Conservation (phyloP, 352 stramenopile genomes). For the Hyaloperonospora brassicae region DNA sequence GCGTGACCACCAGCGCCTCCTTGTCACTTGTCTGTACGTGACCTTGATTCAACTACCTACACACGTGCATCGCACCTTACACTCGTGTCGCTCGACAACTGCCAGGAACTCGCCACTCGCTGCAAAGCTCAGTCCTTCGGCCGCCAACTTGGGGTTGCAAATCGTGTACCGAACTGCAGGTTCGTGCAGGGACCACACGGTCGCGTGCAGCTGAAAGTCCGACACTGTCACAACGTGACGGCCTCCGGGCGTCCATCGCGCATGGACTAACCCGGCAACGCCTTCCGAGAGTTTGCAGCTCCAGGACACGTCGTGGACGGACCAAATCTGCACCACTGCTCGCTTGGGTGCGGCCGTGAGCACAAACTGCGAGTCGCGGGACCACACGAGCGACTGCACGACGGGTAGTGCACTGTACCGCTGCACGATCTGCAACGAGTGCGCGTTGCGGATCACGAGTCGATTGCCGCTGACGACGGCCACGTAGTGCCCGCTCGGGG, state of each 20-base stretch:
- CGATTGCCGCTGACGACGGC: slow-evolving; percentile 44
- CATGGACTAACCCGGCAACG: slow-evolving; percentile 48
- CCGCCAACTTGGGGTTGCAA: slow-evolving; percentile 56
- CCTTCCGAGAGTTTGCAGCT: slow-evolving; percentile 72
- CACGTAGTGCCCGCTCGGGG: slow-evolving; percentile 48
- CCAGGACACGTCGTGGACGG: slow-evolving; percentile 52
- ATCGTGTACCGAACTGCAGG: slow-evolving; percentile 48
- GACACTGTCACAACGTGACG: slow-evolving; percentile 70
- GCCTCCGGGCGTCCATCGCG: slow-evolving; percentile 49
- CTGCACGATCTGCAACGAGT: slow-evolving; percentile 53
- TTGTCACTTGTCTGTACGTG: neutral
- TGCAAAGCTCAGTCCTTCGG: slow-evolving; percentile 61
- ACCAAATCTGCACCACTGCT: slow-evolving; percentile 64
- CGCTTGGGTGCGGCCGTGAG: slow-evolving; percentile 58
- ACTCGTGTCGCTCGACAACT: slow-evolving; percentile 64
- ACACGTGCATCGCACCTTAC: slow-evolving; percentile 38
- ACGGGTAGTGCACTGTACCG: slow-evolving; percentile 48
- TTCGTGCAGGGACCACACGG: slow-evolving; percentile 71
- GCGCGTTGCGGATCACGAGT: slow-evolving; percentile 44
- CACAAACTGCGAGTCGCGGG: slow-evolving; percentile 58
- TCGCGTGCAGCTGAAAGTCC: slow-evolving; percentile 81
- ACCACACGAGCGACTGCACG: slow-evolving; percentile 54
- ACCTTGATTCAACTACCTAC: neutral
- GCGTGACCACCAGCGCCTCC: neutral
- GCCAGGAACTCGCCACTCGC: slow-evolving; percentile 47